Percentiles rank a stretch among this genome's conserved stretches.
phyloP scores from a whole-genome alignment of 306 rosid species.

The Pachyrhizus erosus region DNA sequence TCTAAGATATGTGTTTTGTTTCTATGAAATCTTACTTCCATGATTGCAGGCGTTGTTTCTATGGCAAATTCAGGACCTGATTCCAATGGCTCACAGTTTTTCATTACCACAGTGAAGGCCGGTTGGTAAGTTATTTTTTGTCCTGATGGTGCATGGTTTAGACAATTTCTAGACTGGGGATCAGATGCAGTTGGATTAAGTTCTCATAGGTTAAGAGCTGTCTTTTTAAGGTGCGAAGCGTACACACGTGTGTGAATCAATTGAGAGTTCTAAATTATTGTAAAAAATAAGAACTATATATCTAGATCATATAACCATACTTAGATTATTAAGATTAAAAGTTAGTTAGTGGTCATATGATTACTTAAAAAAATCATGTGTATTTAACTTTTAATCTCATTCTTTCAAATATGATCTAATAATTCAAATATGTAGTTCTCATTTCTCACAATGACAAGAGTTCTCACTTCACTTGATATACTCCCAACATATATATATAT shows the following conservation, averaged over 20 bases:
- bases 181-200: not conserved
- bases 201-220: not conserved
- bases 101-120: slow-evolving; percentile 81
- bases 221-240: not conserved
- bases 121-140: slow-evolving; percentile 64
- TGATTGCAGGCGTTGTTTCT: slow-evolving; percentile 70
- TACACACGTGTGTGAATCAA: not conserved
- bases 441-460: not conserved
- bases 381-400: not conserved
- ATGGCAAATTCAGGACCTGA: slow-evolving; percentile 92
- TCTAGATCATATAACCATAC: not conserved
- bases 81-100: slow-evolving; percentile 93
- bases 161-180: not conserved
- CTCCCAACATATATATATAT: not conserved
- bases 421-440: not conserved
- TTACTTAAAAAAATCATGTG: not conserved
- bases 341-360: not conserved
- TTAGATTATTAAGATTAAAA: not conserved
- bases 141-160: not conserved
- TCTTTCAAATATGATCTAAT: not conserved
- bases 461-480: not conserved
- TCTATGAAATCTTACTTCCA: slow-evolving; percentile 22
- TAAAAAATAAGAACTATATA: not conserved
- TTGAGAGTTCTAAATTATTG: not conserved
- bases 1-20: not conserved